Evolutionary conservation across 176 grass and related monocot species (phyloP).

Genomic region (Typha latifolia): DNA sequence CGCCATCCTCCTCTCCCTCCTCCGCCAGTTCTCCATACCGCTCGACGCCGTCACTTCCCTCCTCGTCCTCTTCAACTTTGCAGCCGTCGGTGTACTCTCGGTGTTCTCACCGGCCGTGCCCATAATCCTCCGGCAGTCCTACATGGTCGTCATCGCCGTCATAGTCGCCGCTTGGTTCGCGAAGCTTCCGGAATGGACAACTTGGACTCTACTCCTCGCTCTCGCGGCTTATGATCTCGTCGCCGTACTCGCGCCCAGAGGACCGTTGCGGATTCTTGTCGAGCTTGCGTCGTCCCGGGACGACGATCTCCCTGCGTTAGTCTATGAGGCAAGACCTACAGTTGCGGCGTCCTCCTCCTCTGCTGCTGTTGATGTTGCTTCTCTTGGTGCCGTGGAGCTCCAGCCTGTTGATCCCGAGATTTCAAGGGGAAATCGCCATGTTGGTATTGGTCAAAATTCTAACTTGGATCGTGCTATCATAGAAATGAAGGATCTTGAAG

Average conservation of each 20-base stretch:
- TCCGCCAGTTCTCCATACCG: slow-evolving; percentile 47
- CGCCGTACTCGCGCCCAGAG: slow-evolving; percentile 71
- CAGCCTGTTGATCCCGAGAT: slow-evolving; percentile 20
- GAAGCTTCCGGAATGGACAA: slow-evolving; percentile 86
- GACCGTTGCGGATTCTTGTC: slow-evolving; percentile 84
- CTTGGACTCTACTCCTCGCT: slow-evolving; percentile 82
- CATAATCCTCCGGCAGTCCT: slow-evolving; percentile 79
- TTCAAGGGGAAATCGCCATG: background rate
- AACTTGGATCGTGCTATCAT: background rate
- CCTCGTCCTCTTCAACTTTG: slow-evolving; percentile 69
- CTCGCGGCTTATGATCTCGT: slow-evolving; percentile 79
- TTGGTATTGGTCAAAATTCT: background rate
- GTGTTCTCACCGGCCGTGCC: slow-evolving; percentile 73
- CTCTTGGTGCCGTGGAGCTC: slow-evolving; percentile 55
- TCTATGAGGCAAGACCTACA: slow-evolving; percentile 77
- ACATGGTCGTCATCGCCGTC: slow-evolving; percentile 78
- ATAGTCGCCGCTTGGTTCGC: slow-evolving; percentile 91
- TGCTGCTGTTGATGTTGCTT: slow-evolving; percentile 12
- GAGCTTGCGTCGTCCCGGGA: slow-evolving; percentile 83
- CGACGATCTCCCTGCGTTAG: slow-evolving; percentile 80
- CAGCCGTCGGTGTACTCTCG: slow-evolving; percentile 60
- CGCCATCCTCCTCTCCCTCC: slow-evolving; percentile 42
- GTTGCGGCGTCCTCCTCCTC: slow-evolving; percentile 18
- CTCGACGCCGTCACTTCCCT: slow-evolving; percentile 58
- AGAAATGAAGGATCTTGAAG: background rate